Percentiles rank a stretch among this genome's conserved stretches.
Evolutionary conservation across 345 rosid genomes (phyloP).

Genomic region (Arabis alpina): DNA sequence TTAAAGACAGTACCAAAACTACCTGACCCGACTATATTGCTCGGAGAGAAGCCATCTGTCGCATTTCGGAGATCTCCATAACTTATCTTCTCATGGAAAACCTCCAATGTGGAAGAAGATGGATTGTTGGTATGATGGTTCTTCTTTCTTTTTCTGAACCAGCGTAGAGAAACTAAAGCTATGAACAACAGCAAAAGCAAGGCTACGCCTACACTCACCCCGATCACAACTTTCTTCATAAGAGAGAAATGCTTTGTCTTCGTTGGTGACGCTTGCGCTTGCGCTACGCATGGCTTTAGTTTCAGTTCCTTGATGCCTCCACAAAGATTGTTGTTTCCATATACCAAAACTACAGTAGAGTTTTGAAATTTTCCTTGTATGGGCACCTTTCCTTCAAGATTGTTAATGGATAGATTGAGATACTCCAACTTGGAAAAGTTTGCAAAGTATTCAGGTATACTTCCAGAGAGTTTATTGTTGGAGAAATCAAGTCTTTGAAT

Average conservation of each 20-base stretch:
- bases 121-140: too few species aligned
- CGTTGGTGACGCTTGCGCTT: neutral
- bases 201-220: neutral
- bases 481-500: neutral
- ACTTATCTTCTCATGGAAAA: slow-evolving; percentile 11
- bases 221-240: neutral
- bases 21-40: neutral
- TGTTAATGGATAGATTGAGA: slow-evolving; percentile 35
- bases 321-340: slow-evolving; percentile 35
- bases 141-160: slow-evolving; percentile 2
- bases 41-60: slow-evolving; percentile 18
- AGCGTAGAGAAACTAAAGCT: neutral
- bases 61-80: slow-evolving; percentile 3
- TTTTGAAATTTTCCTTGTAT: slow-evolving; percentile 33
- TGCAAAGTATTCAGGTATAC: slow-evolving; percentile 22
- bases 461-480: slow-evolving; percentile 8
- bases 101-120: neutral
- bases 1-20: slow-evolving; percentile 23
- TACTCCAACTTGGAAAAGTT: neutral
- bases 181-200: slow-evolving; percentile 3
- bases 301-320: slow-evolving; percentile 23
- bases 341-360: neutral
- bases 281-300: slow-evolving; percentile 28
- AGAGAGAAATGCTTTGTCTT: neutral
- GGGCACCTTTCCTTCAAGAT: slow-evolving; percentile 33